Evolutionary conservation across 2,329 filamentous ascomycete genomes (phyloP), one percentile per base, ranked within the genome.

Genomic region (Periconia macrospinosa): DNA sequence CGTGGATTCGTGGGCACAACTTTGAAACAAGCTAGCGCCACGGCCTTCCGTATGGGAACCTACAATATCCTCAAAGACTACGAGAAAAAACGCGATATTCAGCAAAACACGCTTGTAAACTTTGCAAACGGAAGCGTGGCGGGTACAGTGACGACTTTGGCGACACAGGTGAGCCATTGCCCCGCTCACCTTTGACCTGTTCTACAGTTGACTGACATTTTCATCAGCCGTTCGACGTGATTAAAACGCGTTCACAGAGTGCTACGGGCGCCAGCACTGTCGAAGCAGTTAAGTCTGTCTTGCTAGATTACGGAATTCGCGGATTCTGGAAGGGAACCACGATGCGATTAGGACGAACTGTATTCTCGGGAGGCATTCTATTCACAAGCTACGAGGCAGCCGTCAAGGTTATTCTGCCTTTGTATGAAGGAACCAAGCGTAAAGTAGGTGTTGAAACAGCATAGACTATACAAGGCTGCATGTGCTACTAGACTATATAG

Each of bases 241-340:
- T 86, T 60, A 88, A 88, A 74, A 88, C 86, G 2, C 74, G 83
- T 44, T 80, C 81, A 20, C 85, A 88, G 66, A 83, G 81, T 47
- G 83, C 84, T 0, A 75, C 78, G 19, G 85, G 83, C 5, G 81
- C 82, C 2, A 82, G 79, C 1, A 85, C 84, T 2, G 68, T 75
- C 0, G 83, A 87, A 56, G 85, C 85, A 0, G 75, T 85, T 2
- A 75, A 71, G 47, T 80, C 78, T 49, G 77, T 89, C 3, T 66
- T 84, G 49, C 67, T 72, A 0, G 84, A 87, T 58, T 80, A 82
- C 57, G 86, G 86, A 0, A 58, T 87, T 1, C 77, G 75, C 40
- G 86, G 82, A 0, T 84, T 88, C 56, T 89, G 86, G 86, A 83
- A 81, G 54, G 86, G 86, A 0, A 89, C 85, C 33, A 83, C 84